Evolutionary conservation across 2,329 filamentous ascomycete genomes (phyloP).

Genomic region (Elsinoe australis): DNA sequence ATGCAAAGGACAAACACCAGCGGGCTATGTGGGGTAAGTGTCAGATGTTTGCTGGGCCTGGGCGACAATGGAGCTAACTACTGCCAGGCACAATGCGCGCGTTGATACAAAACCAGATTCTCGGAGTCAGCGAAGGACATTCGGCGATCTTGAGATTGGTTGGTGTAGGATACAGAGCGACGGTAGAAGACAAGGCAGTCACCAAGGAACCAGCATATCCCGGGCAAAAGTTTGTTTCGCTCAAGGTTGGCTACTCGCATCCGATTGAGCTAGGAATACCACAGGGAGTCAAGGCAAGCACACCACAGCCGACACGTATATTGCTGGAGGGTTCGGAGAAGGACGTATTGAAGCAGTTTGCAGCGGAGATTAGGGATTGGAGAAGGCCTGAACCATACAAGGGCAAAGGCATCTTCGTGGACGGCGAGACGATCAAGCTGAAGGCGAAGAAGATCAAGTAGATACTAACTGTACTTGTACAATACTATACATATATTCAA

Average conservation of each 20-base stretch:
- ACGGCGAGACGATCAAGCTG: slow-evolving; percentile 92
- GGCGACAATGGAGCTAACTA: slow-evolving; percentile 22
- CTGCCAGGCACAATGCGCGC: slow-evolving; percentile 73
- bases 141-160: slow-evolving; percentile 87
- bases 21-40: slow-evolving; percentile 94
- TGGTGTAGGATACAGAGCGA: slow-evolving; percentile 90
- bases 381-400: slow-evolving; percentile 94
- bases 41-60: slow-evolving; percentile 20
- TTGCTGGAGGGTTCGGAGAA: slow-evolving; percentile 82
- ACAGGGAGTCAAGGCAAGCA: slow-evolving; percentile 72
- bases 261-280: slow-evolving; percentile 85
- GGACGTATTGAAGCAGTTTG: slow-evolving; percentile 82
- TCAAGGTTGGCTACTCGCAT: slow-evolving; percentile 96
- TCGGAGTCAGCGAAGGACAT: slow-evolving; percentile 93
- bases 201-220: slow-evolving; percentile 61
- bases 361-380: slow-evolving; percentile 81
- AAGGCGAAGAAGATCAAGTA: slow-evolving; percentile 74
- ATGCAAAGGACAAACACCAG: slow-evolving; percentile 64
- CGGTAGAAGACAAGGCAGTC: slow-evolving; percentile 66
- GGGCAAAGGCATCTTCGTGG: slow-evolving; percentile 97
- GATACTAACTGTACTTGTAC: slow-evolving; percentile 1
- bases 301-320: slow-evolving; percentile 84
- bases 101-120: slow-evolving; percentile 82
- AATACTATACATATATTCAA: neutral
- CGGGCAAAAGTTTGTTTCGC: slow-evolving; percentile 78